Base-by-base conservation (phyloP, 441 rosid species). In the Pelargonium cotyledonis region DNA sequence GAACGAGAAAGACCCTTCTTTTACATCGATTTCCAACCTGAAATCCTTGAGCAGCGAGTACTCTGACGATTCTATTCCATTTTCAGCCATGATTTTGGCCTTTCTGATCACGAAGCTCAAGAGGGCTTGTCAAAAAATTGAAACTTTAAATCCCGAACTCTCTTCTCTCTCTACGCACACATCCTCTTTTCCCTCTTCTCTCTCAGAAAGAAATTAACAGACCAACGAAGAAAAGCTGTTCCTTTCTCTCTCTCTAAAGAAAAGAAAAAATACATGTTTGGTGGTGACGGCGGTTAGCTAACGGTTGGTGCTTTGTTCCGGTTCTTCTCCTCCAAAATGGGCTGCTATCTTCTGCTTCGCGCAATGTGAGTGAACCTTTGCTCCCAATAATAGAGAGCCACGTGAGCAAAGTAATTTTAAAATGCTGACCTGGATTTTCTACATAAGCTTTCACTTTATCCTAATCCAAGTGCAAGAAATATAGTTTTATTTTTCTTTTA, bases 31-130 rank as follows among this genome's bases (percentile, higher is more conserved):
- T 72, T 85, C 88, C 71, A 82, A 77, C 67, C 75, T 75, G 35
- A 87, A 85, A 80, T 86, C 87, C 73, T 87, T 85, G 2, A 91
- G 82, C 65, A 76, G 71, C 70, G 71, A 68, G 84, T 89, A 91
- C 65, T 76, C 78, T 40, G 77, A 65, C 9, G 70, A 74, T 41
- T 73, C 77, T 11, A 83, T 75, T 68, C 73, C 77, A 72, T 63
- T 70, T 68, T 61, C 82, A 66, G 71, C 82, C 90, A 82, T 85
- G 75, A 69, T 74, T 73, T 51, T 14, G 35, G 47, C 46, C 65
- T 0, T 14, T 16, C 41, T 63, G 73, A 70, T 73, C 71, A 58
- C 49, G 62, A 53, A 38, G 41, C 41, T 38, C 41, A 38, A 38
- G 41, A 38, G 41, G 41, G 41, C 41, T 38, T 38, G 41, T 38